Percentiles rank a stretch among this genome's conserved stretches.
phyloP scores from a whole-genome alignment of 2,329 filamentous ascomycete species.

The Colletotrichum graminicola region DNA sequence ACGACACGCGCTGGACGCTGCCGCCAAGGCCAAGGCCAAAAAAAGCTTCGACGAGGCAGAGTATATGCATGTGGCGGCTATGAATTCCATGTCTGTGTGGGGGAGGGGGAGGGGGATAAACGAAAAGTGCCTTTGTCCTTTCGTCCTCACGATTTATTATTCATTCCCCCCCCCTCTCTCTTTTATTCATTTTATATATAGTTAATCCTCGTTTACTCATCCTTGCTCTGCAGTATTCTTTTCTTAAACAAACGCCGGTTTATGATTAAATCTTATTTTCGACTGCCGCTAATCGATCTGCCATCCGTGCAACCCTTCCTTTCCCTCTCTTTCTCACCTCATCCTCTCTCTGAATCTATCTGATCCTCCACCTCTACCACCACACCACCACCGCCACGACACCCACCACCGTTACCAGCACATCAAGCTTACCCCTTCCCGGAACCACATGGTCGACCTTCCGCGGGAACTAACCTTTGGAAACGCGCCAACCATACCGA shows the following conservation, averaged over 20 bases:
- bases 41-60: background rate
- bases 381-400: background rate
- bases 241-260: constrained; percentile 33
- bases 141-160: too few species aligned
- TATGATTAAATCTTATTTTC: constrained; percentile 20
- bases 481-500: constrained; percentile 27
- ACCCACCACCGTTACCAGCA: background rate
- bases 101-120: background rate
- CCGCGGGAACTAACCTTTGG: constrained; percentile 14
- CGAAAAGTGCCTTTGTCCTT: background rate
- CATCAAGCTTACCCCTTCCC: constrained; percentile 13
- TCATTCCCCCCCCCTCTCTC: too few species aligned
- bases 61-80: background rate
- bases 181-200: too few species aligned
- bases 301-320: constrained; percentile 22
- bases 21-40: background rate
- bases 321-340: background rate
- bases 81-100: background rate
- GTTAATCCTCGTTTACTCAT: too few species aligned
- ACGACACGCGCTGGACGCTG: constrained; percentile 8
- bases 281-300: constrained; percentile 17
- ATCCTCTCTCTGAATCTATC: background rate
- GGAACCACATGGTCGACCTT: constrained; percentile 37
- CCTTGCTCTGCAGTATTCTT: background rate
- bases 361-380: constrained; percentile 13